Base-by-base conservation (phyloP, 768 basidiomycete genomes). In the Neoboletus magnificus region DNA sequence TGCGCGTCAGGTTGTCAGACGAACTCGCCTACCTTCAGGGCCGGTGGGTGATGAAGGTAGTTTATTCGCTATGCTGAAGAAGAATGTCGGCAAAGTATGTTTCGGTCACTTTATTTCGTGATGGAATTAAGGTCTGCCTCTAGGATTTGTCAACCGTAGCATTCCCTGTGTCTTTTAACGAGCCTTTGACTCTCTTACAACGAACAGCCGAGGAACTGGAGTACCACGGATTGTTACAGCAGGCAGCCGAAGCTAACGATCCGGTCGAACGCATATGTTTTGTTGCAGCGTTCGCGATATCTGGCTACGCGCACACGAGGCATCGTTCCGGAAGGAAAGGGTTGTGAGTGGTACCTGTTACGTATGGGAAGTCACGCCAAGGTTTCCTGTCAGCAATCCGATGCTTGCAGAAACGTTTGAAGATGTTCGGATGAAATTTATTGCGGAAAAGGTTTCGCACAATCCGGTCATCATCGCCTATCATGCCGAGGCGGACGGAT, bases 331-430 rank as follows among this genome's bases (percentile, higher is more conserved):
- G 91, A 41, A 80, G 92, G 55, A 95, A 95, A 71, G 90, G 89
- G 58, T 95, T 93, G 90, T 91, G 66, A 73, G 87, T 80, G 42
- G 43, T 22, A 36, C 36, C 52, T 40, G 48, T 32, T n/a, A 48
- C 50, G 37, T 54, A 37, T 48, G 22, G 52, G 47, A 41, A 36
- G 37, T 55, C 29, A 32, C 44, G 33, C 40, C 64, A n/a, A 49
- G 33, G 43, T 52, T 58, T 57, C 33, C 56, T 42, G 46, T n/a
- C 62, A 93, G 90, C 62, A 94, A 91, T 60, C 92, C 92, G 1
- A 86, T 93, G 84, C 80, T 93, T 46, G 89, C 82, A 4, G 92
- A 95, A 71, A 93, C 92, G 2, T 95, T 89, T 57, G 92, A 95
- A 71, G 88, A 92, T 59, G 64, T 76, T 43, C 83, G 90, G 41